phyloP scores from a whole-genome alignment of 139 green algal species.

The Deuterostichococcus epilithicus region DNA sequence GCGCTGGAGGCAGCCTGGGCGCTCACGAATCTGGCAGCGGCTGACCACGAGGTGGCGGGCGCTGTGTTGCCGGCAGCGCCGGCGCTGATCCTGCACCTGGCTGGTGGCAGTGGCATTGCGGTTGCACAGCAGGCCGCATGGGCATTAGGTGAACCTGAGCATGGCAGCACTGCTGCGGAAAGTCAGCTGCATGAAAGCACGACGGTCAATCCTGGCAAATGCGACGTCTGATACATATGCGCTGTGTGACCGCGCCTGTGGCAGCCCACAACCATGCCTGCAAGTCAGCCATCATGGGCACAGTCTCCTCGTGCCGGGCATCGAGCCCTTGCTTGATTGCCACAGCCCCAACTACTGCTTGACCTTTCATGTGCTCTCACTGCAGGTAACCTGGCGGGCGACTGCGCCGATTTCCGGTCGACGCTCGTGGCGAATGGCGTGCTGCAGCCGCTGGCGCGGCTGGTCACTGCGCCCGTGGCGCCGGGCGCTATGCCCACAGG shows the following conservation, averaged over 20 bases:
- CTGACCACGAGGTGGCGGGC: slow-evolving; percentile 23
- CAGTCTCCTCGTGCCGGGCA: too few relatives aligned
- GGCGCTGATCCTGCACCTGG: slow-evolving; percentile 37
- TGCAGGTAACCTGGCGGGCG: slow-evolving; percentile 37
- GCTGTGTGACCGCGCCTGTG: too few relatives aligned
- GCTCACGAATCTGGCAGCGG: slow-evolving; percentile 39
- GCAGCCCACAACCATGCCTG: too few relatives aligned
- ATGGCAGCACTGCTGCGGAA: too few relatives aligned
- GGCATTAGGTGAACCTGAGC: slow-evolving; percentile 37
- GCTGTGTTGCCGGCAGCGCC: slow-evolving; percentile 38
- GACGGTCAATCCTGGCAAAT: too few relatives aligned
- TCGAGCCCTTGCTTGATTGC: too few relatives aligned
- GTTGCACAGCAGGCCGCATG: slow-evolving; percentile 51
- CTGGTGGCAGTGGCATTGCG: slow-evolving; percentile 24
- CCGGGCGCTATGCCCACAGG: background rate
- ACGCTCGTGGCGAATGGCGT: slow-evolving; percentile 38
- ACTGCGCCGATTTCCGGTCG: slow-evolving; percentile 29
- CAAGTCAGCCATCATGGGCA: too few relatives aligned
- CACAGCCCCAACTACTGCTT: too few relatives aligned
- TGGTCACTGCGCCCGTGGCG: slow-evolving; percentile 15
- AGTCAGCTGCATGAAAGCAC: too few relatives aligned
- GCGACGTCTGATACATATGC: too few relatives aligned
- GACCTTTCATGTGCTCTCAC: background rate
- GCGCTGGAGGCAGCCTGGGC: slow-evolving; percentile 45
- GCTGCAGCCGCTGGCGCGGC: slow-evolving; percentile 18